Base-by-base conservation (phyloP, 1,139 yeast species). In the Sugiyamaella castrensis region DNA sequence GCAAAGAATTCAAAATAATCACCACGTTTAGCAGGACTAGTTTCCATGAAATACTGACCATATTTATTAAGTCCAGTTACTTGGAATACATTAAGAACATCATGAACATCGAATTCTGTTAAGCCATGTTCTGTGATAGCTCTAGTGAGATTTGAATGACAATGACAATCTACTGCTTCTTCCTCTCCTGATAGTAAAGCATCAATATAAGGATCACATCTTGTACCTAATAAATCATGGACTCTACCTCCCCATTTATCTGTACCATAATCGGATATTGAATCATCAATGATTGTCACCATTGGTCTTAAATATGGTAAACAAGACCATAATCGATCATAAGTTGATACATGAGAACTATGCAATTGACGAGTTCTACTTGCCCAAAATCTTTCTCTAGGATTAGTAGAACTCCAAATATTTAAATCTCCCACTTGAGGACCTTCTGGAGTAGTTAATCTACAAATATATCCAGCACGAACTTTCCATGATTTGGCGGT, bases 341-440 rank as follows among this genome's bases (percentile, higher is more conserved):
- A 77, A 10, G 79, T 78, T 12, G 81, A 74, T 27, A 82, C 84
- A 63, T 82, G 87, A 2, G 84, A 78, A n/a, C 80, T 74, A 56
- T 82, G 85, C 52, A 82, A 68, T 63, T 81, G 87, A 61, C 87
- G 72, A 1, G 85, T 80, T 59, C 87, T 71, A 8, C 85, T 76
- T 9, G 87, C 87, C 87, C 87, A 82, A 61, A 81, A 73, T 53
- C 82, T 67, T 60, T 82, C 87, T 52, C 84, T 68, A 13, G 82
- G 84, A 60, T 81, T 80, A 56, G 77, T 72, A 37, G 69, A 68
- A 59, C 75, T 78, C 87, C 86, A 81, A 44, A 80, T 75, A 65
- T 82, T 81, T 64, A 81, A 73, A 59, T 82, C 87, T 58, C 85
- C 81, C 4, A 82, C 87, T 62, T 81, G 87, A 1, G 87, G 84